Evolutionary conservation across 257 asterid species (phyloP).

Genomic region (Petrea volubilis): DNA sequence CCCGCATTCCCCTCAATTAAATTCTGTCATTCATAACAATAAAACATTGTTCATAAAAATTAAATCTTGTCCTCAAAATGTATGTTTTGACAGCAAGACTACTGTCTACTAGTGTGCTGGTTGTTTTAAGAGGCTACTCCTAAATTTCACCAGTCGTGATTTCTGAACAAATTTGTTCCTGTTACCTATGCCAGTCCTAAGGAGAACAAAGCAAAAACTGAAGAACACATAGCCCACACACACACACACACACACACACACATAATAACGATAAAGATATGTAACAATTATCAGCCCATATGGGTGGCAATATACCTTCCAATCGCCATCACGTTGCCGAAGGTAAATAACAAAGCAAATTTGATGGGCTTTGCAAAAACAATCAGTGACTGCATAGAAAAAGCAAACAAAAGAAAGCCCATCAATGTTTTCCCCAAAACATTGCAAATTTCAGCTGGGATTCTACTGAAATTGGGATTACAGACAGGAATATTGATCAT

Average conservation of each 20-base stretch:
- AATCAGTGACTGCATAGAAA: slow-evolving; percentile 71
- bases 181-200: background rate
- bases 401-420: slow-evolving; percentile 13
- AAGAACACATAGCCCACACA: too few relatives aligned
- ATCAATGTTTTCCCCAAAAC: background rate
- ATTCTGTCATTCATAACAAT: too few relatives aligned
- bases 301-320: slow-evolving; percentile 61
- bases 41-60: too few relatives aligned
- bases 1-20: too few relatives aligned
- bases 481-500: background rate
- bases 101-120: background rate
- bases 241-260: too few relatives aligned
- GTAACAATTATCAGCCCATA: slow-evolving; percentile 12
- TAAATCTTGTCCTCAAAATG: background rate
- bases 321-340: slow-evolving; percentile 82
- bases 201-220: background rate
- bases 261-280: background rate
- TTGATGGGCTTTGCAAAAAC: slow-evolving; percentile 82
- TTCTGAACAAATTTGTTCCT: background rate
- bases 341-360: slow-evolving; percentile 82
- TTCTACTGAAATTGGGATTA: background rate
- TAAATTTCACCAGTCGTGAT: background rate
- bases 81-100: background rate
- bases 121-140: background rate
- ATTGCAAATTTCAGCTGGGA: background rate